These are phyloP conservation scores for Yamadazyma kanchanaburiensis DNA, from an alignment of 1,139 yeast genomes.

Conservation along the genomic window DNA sequence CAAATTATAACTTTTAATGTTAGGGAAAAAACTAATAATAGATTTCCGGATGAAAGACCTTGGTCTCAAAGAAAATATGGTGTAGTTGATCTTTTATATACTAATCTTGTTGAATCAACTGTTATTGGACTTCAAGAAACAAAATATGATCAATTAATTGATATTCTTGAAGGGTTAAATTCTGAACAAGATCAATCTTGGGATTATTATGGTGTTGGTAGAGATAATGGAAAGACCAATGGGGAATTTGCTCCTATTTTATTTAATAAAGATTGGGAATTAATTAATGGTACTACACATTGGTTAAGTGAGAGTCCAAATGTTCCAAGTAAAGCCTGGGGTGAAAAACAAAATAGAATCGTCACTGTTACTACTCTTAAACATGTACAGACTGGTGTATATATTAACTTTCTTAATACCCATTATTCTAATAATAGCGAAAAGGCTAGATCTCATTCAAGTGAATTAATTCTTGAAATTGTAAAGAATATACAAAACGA, in stretches of 20 bases:
- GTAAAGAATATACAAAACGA: conserved; percentile 22
- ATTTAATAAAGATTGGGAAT: conserved; percentile 28
- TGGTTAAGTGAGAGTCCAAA: conserved; percentile 46
- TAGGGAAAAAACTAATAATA: conserved; percentile 15
- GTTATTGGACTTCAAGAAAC: conserved; percentile 31
- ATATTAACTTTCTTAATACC: conserved; percentile 35
- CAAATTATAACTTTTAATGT: conserved; percentile 22
- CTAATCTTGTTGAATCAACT: conserved; percentile 14
- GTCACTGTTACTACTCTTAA: conserved; percentile 36
- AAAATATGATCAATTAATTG: conserved; percentile 23
- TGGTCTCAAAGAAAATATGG: conserved; percentile 21
- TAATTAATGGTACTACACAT: conserved; percentile 32
- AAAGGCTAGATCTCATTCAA: conserved; percentile 29
- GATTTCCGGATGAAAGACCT: conserved; percentile 21
- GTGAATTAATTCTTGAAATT: conserved; percentile 29
- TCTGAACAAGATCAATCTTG: conserved; percentile 17
- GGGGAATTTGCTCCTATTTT: conserved; percentile 48
- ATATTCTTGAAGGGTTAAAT: conserved; percentile 21
- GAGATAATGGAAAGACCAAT: conserved; percentile 40
- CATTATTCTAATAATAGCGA: conserved; percentile 43
- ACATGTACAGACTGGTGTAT: conserved; percentile 18
- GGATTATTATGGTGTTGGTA: conserved; percentile 43
- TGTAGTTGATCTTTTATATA: conserved; percentile 14
- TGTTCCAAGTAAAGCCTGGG: conserved; percentile 38
- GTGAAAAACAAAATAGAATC: conserved; percentile 41